phyloP scores from a whole-genome alignment of 108 stramenopile species.

The Fragilariopsis cylindrus region DNA sequence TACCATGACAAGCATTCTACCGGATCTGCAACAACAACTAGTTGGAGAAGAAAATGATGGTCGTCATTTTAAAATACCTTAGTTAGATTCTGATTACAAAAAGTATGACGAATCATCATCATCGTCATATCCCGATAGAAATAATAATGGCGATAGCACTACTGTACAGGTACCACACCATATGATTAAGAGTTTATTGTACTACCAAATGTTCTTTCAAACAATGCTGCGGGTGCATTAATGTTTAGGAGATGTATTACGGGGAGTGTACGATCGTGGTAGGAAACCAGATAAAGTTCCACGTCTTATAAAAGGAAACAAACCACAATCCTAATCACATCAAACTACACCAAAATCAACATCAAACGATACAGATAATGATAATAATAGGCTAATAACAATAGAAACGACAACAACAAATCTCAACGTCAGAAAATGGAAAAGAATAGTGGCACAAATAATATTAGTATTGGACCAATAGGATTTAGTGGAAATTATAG shows the following conservation, averaged over 20 bases:
- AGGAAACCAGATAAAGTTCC: slow-evolving; percentile 71
- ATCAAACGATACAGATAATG: background rate
- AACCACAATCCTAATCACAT: slow-evolving; percentile 7
- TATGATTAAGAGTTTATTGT: slow-evolving; percentile 47
- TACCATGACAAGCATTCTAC: too few species aligned
- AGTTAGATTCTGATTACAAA: too few species aligned
- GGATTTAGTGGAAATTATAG: slow-evolving; percentile 50
- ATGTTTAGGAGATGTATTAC: slow-evolving; percentile 62
- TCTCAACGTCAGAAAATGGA: slow-evolving; percentile 5
- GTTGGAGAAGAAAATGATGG: too few species aligned
- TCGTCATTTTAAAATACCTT: too few species aligned
- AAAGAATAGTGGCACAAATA: background rate
- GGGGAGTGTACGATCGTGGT: slow-evolving; percentile 68
- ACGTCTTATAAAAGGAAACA: slow-evolving; percentile 31
- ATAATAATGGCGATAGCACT: too few species aligned
- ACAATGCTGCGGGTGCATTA: slow-evolving; percentile 38
- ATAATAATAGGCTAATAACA: slow-evolving; percentile 17
- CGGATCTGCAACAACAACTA: too few species aligned
- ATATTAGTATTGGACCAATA: slow-evolving; percentile 22
- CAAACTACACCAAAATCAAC: background rate
- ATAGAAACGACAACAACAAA: slow-evolving; percentile 16
- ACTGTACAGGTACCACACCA: too few species aligned
- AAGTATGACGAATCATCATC: too few species aligned
- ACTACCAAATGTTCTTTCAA: slow-evolving; percentile 44
- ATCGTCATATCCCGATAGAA: too few species aligned